phyloP scores from a whole-genome alignment of 352 stramenopile genomes.

The Thraustochytrium striatum region DNA sequence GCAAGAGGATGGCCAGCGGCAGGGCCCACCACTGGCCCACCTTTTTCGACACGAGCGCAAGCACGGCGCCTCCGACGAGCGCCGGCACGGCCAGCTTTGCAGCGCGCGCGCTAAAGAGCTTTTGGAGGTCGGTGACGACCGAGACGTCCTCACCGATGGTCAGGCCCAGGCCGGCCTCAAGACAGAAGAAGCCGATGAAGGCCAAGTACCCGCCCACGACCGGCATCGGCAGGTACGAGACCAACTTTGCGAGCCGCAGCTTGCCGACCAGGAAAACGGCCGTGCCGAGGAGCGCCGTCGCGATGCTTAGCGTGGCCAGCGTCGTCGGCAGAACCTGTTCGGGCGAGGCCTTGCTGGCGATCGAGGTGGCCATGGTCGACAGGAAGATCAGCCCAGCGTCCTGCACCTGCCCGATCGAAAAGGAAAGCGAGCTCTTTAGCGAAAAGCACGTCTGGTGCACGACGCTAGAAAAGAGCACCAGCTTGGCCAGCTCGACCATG shows the following conservation, averaged over 20 bases:
- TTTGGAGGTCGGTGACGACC: neutral
- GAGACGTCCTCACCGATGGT: constrained; percentile 41
- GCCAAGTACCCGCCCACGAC: constrained; percentile 95
- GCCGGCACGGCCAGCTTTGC: constrained; percentile 34
- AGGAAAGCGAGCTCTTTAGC: constrained; percentile 81
- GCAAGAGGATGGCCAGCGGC: constrained; percentile 68
- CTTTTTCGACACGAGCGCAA: constrained; percentile 9
- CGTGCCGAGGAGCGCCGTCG: constrained; percentile 81
- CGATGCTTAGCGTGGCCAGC: constrained; percentile 81
- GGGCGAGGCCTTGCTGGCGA: constrained; percentile 63
- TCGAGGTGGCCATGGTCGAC: constrained; percentile 80
- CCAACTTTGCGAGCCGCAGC: constrained; percentile 85
- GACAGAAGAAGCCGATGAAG: constrained; percentile 89
- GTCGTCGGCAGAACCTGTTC: constrained; percentile 76
- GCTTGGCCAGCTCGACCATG: constrained; percentile 69
- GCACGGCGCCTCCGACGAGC: neutral
- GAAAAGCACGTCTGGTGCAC: constrained; percentile 92
- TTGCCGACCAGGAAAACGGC: constrained; percentile 86
- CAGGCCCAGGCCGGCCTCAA: constrained; percentile 30
- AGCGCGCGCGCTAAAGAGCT: neutral
- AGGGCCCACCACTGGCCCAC: constrained; percentile 50
- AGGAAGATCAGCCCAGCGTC: constrained; percentile 97
- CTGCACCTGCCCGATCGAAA: constrained; percentile 96
- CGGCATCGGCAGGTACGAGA: constrained; percentile 92
- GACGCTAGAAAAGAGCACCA: constrained; percentile 93